phyloP scores from a whole-genome alignment of 2,329 filamentous ascomycete species.

The Alternaria sp. region DNA sequence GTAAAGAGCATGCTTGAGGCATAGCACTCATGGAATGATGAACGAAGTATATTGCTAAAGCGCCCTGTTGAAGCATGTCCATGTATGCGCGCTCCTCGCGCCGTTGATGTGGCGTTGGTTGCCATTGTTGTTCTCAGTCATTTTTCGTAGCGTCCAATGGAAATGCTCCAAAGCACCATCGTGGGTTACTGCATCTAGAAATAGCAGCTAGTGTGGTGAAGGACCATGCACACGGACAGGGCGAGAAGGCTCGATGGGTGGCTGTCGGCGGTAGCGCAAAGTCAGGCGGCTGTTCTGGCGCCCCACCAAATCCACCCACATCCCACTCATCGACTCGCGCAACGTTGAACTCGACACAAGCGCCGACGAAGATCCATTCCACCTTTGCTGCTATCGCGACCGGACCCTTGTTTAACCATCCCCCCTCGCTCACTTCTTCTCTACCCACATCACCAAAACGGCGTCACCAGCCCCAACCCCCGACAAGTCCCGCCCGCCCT shows the following conservation, averaged over 20 bases:
- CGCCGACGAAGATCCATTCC: slow-evolving; percentile 17
- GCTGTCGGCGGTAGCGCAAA: slow-evolving; percentile 7
- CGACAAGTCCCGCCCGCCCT: slow-evolving; percentile 12
- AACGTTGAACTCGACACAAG: slow-evolving; percentile 15
- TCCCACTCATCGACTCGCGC: slow-evolving; percentile 15
- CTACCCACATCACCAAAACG: slow-evolving; percentile 17
- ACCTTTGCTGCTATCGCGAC: slow-evolving; percentile 16
- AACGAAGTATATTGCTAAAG: background rate
- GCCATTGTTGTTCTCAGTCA: background rate
- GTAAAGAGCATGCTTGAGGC: slow-evolving; percentile 61
- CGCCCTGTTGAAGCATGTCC: background rate
- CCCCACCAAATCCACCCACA: slow-evolving; percentile 22
- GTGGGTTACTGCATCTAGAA: background rate
- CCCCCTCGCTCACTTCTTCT: background rate
- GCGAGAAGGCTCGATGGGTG: too few species aligned
- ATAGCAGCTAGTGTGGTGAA: slow-evolving; percentile 3
- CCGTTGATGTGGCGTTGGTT: background rate
- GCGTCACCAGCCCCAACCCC: slow-evolving; percentile 25
- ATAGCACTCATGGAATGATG: slow-evolving; percentile 23
- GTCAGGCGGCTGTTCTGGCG: slow-evolving; percentile 15
- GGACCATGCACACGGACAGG: background rate
- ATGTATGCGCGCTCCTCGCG: too few species aligned
- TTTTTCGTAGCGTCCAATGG: background rate
- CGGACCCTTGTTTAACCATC: slow-evolving; percentile 12
- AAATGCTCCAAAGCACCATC: too few species aligned